Evolutionary conservation across 2,329 filamentous ascomycete genomes (phyloP).

Genomic region (Xylariaceae sp.): DNA sequence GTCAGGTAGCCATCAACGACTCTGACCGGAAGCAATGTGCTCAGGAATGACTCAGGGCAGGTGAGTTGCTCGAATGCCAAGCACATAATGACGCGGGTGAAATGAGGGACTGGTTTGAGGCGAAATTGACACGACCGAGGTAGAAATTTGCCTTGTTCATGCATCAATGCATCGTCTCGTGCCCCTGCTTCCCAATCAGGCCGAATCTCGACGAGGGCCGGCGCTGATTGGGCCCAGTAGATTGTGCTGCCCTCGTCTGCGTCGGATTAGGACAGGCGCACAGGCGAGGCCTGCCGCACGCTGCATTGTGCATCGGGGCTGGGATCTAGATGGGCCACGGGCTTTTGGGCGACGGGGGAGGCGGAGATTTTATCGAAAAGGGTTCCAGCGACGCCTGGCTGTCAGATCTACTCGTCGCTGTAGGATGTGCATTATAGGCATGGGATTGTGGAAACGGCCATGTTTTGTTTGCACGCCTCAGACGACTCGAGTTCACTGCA

Average conservation of each 20-base stretch:
- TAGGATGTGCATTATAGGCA: conserved; percentile 22
- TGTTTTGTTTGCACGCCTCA: conserved; percentile 9
- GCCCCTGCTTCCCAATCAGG: conserved; percentile 16
- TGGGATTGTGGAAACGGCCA: conserved; percentile 6
- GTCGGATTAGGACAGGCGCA: no score
- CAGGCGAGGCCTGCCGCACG: no score
- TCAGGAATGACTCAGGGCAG: no score
- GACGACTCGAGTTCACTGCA: neutral
- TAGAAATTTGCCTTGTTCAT: conserved; percentile 30
- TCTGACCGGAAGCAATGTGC: no score
- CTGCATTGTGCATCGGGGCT: no score
- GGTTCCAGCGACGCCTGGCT: neutral
- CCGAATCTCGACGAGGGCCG: conserved; percentile 12
- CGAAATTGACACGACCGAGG: conserved; percentile 18
- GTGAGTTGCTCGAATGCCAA: conserved; percentile 11
- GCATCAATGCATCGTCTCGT: conserved; percentile 25
- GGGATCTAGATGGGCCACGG: neutral
- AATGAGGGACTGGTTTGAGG: conserved; percentile 11
- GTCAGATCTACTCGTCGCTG: neutral
- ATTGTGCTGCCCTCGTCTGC: no score
- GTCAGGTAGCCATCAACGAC: no score
- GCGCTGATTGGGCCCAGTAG: neutral
- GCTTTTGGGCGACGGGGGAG: neutral
- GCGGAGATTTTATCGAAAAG: neutral
- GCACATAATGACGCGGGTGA: neutral